These are phyloP conservation scores for Yamadazyma jaroonii DNA, from an alignment of 1,139 yeast species.

Conservation along the genomic window DNA sequence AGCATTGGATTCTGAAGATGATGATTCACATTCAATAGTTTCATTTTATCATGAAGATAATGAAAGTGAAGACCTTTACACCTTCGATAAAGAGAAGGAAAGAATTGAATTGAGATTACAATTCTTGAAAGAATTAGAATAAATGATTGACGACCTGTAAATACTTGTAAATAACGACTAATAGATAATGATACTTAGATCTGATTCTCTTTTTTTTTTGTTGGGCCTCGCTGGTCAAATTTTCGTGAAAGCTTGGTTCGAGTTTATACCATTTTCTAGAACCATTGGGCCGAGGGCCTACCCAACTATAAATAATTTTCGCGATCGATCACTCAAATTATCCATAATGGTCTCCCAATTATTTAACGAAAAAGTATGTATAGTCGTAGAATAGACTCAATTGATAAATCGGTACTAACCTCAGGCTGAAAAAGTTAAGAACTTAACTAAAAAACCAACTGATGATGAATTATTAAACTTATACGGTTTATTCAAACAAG, in stretches of 20 bases:
- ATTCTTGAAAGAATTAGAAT: slow-evolving; percentile 31
- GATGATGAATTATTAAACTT: slow-evolving; percentile 82
- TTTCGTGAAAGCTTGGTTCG: too few species aligned
- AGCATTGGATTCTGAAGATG: slow-evolving; percentile 11
- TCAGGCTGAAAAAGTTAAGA: slow-evolving; percentile 79
- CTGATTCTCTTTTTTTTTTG: background rate
- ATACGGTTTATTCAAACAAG: slow-evolving; percentile 94
- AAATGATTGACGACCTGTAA: background rate
- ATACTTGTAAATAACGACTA: background rate
- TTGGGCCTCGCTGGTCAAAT: background rate
- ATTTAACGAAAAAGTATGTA: slow-evolving; percentile 52
- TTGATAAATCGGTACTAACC: slow-evolving; percentile 16
- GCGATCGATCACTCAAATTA: background rate
- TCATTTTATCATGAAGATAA: slow-evolving; percentile 16
- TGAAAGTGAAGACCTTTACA: slow-evolving; percentile 7
- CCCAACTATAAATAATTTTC: too few species aligned
- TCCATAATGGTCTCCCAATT: slow-evolving; percentile 50
- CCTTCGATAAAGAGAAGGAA: slow-evolving; percentile 30
- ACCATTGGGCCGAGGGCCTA: too few species aligned
- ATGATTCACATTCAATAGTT: slow-evolving; percentile 19
- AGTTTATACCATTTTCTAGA: too few species aligned
- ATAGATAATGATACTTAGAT: background rate
- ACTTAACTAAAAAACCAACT: slow-evolving; percentile 71
- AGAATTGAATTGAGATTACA: slow-evolving; percentile 39
- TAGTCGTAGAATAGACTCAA: too few species aligned